These are phyloP conservation scores for Paracorniculantispora psalliotae DNA, from an alignment of 2,329 filamentous ascomycete species.

Conservation along the genomic window DNA sequence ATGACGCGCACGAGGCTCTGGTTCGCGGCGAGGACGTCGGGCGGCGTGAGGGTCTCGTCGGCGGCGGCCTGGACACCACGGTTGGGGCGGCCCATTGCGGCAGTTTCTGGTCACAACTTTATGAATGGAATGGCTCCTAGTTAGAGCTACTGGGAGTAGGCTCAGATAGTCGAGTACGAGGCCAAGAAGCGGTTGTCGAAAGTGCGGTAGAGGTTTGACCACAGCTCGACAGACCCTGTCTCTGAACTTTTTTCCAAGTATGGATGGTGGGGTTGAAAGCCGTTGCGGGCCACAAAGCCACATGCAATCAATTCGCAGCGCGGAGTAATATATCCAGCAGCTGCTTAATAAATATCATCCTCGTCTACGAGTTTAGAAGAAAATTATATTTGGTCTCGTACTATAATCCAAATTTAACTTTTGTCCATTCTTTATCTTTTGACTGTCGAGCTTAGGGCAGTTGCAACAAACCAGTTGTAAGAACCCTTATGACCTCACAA, in stretches of 20 bases:
- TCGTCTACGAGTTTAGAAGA: too few species aligned
- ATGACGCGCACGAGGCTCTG: constrained; percentile 71
- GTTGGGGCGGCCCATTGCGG: constrained; percentile 46
- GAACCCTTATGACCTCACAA: neutral
- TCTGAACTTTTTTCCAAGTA: neutral
- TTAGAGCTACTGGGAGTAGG: neutral
- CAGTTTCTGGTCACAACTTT: neutral
- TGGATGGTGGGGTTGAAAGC: neutral
- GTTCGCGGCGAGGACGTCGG: constrained; percentile 52
- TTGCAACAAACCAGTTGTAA: too few species aligned
- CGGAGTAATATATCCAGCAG: too few species aligned
- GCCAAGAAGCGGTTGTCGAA: neutral
- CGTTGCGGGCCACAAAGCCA: neutral
- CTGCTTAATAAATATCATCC: too few species aligned
- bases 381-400: too few species aligned
- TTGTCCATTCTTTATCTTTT: too few species aligned
- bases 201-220: too few species aligned
- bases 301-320: too few species aligned
- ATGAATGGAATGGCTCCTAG: neutral
- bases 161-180: neutral
- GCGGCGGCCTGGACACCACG: constrained; percentile 73
- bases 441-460: too few species aligned
- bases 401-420: too few species aligned
- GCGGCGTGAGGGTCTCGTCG: constrained; percentile 61
- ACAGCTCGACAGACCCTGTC: too few species aligned